A percentile compares a stretch with the other conserved stretches of the same genome.
These are phyloP conservation scores for Colletotrichum australisinense DNA, from an alignment of 2,329 filamentous ascomycete genomes.

Conservation along the genomic window DNA sequence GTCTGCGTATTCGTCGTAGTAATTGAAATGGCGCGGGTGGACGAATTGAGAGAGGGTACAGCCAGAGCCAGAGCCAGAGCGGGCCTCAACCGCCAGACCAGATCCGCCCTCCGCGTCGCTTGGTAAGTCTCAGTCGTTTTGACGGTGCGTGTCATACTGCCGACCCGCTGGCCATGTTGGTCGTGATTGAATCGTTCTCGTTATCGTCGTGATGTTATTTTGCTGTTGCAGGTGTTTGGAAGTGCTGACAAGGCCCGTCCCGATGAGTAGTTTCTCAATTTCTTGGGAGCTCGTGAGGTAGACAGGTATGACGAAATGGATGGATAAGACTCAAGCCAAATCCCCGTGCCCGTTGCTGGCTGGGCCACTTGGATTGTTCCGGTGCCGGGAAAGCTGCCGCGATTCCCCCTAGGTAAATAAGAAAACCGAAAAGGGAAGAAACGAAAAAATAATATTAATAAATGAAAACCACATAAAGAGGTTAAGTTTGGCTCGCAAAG, in stretches of 20 bases:
- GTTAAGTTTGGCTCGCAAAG: constrained; percentile 17
- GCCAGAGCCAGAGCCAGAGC: constrained; percentile 19
- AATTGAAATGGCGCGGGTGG: constrained; percentile 26
- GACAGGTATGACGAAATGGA: constrained; percentile 27
- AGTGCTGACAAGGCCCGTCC: not conserved
- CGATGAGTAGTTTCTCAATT: not conserved
- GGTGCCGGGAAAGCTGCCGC: not conserved
- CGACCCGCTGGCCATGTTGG: constrained; percentile 32
- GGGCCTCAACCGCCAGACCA: constrained; percentile 29
- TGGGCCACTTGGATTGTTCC: constrained; percentile 11
- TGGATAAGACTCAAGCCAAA: not conserved
- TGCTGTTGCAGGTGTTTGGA: not conserved
- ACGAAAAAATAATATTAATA: not conserved
- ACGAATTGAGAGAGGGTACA: constrained; percentile 31
- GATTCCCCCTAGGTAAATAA: not conserved
- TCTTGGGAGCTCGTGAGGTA: not conserved
- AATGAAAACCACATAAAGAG: not conserved
- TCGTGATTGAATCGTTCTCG: not conserved
- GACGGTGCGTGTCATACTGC: constrained; percentile 29
- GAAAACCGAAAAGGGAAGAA: not conserved
- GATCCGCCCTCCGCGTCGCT: constrained; percentile 33
- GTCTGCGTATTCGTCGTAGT: constrained; percentile 8
- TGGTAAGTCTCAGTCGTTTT: constrained; percentile 17
- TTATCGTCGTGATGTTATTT: not conserved
- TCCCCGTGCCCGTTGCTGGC: constrained; percentile 1